Evolutionary conservation across 768 basidiomycete species (phyloP), one percentile per base, ranked within the genome.

Genomic region (Obba rivulosa): DNA sequence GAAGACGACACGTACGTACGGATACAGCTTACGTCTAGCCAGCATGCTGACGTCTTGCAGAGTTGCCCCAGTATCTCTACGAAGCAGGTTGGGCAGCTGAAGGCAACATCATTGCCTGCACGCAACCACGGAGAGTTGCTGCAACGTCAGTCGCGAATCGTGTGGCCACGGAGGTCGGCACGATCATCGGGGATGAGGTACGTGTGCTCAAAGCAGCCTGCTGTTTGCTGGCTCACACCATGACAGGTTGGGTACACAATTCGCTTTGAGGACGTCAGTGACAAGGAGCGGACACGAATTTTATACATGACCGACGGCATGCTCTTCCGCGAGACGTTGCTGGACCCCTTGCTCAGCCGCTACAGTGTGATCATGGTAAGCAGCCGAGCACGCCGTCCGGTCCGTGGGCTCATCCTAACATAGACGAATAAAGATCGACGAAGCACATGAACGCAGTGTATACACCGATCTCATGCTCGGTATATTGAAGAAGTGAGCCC

Each of bases 241-340:
- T 48, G 31, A 3, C 51, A 96, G 92, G 94, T 99, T 56, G 96
- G 96, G 7, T 99, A 99, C 63, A 89, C 89, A 5, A 97, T 99
- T 53, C 85, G 96, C 8, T 98, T 98, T 52, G 96, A 99, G 64
- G 92, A 96, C 57, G 81, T 95, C 45, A 89, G 85, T 59, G 79
- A 79, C 62, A 91, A 88, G 58, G 79, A 86, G 23, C 74, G 80
- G 45, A 98, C 96, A 1, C 78, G 90, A 22, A 90, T 99, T 64
- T 77, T 92, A 36, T 99, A 98, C 66, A 79, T 98, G 80, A 99
- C 96, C 25, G 96, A 99, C 64, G 96, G 96, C 39, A 94, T 98
- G 84, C 81, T 99, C 34, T 97, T 98, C 64, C 81, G 94, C 50
- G 94, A 97, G 69, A 85, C 86, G 20, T 77, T 97, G 58, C 72